phyloP scores from a whole-genome alignment of 2,329 filamentous ascomycete species.

The Mycosphaerella sp. region DNA sequence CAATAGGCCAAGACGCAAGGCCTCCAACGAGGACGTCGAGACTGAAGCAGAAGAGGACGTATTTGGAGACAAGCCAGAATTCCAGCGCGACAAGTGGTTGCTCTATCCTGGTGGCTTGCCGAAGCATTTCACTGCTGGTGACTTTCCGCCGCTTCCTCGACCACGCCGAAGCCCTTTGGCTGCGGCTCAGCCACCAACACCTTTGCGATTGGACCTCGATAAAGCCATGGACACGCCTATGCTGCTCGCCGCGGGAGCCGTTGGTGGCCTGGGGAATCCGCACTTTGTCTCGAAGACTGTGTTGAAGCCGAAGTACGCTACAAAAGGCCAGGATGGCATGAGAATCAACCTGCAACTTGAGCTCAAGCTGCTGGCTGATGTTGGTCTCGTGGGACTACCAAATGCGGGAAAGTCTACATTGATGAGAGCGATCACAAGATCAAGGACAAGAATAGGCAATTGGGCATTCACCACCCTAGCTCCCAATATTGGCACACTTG shows the following conservation, averaged over 20 bases:
- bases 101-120: slow-evolving; percentile 74
- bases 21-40: slow-evolving; percentile 33
- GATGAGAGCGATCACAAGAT: slow-evolving; percentile 78
- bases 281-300: slow-evolving; percentile 78
- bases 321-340: slow-evolving; percentile 73
- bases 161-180: slow-evolving; percentile 53
- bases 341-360: slow-evolving; percentile 78
- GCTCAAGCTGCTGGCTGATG: slow-evolving; percentile 88
- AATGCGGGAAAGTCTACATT: slow-evolving; percentile 96
- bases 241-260: slow-evolving; percentile 76
- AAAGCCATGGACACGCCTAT: slow-evolving; percentile 76
- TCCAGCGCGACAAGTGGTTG: slow-evolving; percentile 64
- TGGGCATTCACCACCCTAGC: slow-evolving; percentile 97
- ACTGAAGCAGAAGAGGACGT: slow-evolving; percentile 25
- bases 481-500: slow-evolving; percentile 92
- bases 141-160: slow-evolving; percentile 53
- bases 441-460: slow-evolving; percentile 78
- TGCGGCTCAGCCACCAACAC: slow-evolving; percentile 64
- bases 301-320: slow-evolving; percentile 77
- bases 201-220: slow-evolving; percentile 55
- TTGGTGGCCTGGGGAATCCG: slow-evolving; percentile 87
- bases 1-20: slow-evolving; percentile 34
- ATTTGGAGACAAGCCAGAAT: neutral
- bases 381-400: slow-evolving; percentile 87
- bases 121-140: slow-evolving; percentile 58